These are phyloP conservation scores for Macrocybe gigantea DNA, from an alignment of 768 basidiomycete species.

Conservation along the genomic window DNA sequence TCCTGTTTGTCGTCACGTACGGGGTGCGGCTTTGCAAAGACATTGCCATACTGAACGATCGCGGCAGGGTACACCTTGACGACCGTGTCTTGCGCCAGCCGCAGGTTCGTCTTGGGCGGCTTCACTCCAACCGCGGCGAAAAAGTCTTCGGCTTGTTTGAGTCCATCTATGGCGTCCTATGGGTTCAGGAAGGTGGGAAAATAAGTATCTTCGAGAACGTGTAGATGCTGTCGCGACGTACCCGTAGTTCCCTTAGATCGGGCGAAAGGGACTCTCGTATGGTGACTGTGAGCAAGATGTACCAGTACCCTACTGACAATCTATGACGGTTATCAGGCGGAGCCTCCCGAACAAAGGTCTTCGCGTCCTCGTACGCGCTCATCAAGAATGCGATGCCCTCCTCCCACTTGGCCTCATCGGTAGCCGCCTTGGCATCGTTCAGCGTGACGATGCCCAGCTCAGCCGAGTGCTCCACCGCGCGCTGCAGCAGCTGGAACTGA, in stretches of 20 bases:
- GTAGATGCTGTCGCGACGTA: slow-evolving; percentile 26
- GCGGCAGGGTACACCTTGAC: slow-evolving; percentile 40
- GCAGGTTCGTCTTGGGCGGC: slow-evolving; percentile 45
- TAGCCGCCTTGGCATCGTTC: slow-evolving; percentile 29
- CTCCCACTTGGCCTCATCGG: slow-evolving; percentile 41
- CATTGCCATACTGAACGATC: slow-evolving; percentile 37
- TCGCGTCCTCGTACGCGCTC: slow-evolving; percentile 57
- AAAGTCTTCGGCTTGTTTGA: slow-evolving; percentile 50
- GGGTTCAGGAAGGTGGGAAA: background rate
- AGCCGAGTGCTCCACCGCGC: slow-evolving; percentile 56
- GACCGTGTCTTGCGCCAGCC: slow-evolving; percentile 48
- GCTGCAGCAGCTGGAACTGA: slow-evolving; percentile 48
- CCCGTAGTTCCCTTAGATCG: slow-evolving; percentile 21
- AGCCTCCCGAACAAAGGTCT: slow-evolving; percentile 45
- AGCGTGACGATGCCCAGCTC: slow-evolving; percentile 47
- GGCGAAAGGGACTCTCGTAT: slow-evolving; percentile 44
- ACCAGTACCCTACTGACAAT: slow-evolving; percentile 56
- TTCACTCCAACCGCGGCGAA: slow-evolving; percentile 36
- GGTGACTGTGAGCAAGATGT: slow-evolving; percentile 45
- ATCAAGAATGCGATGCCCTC: slow-evolving; percentile 57
- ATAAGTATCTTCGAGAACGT: background rate
- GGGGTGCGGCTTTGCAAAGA: slow-evolving; percentile 30
- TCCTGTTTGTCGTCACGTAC: slow-evolving; percentile 19
- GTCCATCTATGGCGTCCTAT: slow-evolving; percentile 31
- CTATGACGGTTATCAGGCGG: slow-evolving; percentile 60